These are phyloP conservation scores for Penicillium sp. DNA, from an alignment of 2,329 filamentous ascomycete species.

Conservation along the genomic window DNA sequence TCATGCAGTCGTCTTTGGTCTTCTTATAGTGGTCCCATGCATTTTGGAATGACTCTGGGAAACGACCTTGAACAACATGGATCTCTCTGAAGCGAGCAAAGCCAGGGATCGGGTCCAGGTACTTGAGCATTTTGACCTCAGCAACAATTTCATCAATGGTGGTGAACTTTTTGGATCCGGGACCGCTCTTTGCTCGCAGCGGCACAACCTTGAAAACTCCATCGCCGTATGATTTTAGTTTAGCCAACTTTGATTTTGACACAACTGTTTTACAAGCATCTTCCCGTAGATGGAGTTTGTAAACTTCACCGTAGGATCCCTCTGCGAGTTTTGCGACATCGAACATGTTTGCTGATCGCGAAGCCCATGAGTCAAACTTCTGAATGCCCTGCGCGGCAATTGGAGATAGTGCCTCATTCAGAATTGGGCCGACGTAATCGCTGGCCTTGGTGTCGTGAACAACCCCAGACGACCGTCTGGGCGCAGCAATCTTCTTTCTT, in stretches of 20 bases:
- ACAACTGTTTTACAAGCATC: constrained; percentile 36
- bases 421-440: constrained; percentile 38
- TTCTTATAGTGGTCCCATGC: constrained; percentile 45
- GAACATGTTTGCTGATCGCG: constrained; percentile 39
- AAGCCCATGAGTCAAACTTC: constrained; percentile 42
- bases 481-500: constrained; percentile 22
- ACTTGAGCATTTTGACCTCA: constrained; percentile 55
- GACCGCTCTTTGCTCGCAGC: constrained; percentile 42
- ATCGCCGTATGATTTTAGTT: constrained; percentile 41
- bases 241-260: constrained; percentile 40
- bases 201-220: constrained; percentile 53
- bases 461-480: constrained; percentile 34
- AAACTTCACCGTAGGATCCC: constrained; percentile 66
- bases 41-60: constrained; percentile 52
- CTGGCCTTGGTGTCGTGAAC: constrained; percentile 36
- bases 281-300: constrained; percentile 52
- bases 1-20: constrained; percentile 49
- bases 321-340: constrained; percentile 62
- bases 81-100: constrained; percentile 63
- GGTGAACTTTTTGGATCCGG: constrained; percentile 45
- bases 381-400: constrained; percentile 39
- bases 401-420: constrained; percentile 39
- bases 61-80: constrained; percentile 58
- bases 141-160: constrained; percentile 52
- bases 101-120: constrained; percentile 59